A percentile compares a stretch with the other conserved stretches of the same genome.
Conservation (phyloP, 1,139 yeast genomes). For the Kluyveromyces sp. region DNA sequence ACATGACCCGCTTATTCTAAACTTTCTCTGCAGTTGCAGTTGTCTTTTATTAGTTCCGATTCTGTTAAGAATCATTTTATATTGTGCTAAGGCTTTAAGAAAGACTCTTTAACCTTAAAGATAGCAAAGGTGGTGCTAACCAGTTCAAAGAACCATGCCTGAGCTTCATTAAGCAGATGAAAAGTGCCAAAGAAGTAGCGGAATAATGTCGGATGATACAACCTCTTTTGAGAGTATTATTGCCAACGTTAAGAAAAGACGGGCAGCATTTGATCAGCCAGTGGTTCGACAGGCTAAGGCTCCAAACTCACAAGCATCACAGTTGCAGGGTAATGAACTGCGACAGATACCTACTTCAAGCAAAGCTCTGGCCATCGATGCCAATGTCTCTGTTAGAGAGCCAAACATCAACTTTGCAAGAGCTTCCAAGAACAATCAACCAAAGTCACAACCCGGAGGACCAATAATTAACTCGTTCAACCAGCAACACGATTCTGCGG, state of each 20-base stretch:
- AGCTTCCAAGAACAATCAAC: not conserved
- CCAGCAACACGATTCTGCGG: conserved; percentile 5
- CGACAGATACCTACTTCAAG: no score
- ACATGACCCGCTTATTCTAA: no score
- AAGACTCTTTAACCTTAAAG: no score
- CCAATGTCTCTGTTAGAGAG: not conserved
- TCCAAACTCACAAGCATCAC: not conserved
- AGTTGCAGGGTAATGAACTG: not conserved
- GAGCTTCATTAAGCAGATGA: no score
- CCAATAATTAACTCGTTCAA: conserved; percentile 10
- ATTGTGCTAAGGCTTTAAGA: no score
- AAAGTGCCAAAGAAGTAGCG: no score
- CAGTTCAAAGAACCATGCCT: no score
- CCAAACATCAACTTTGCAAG: not conserved
- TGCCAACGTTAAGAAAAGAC: conserved; percentile 52
- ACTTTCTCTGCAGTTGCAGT: no score
- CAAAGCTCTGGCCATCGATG: no score
- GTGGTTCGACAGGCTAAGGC: conserved; percentile 3
- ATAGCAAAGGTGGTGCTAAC: no score
- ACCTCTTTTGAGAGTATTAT: conserved; percentile 59
- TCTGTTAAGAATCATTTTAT: no score
- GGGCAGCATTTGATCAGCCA: conserved; percentile 20
- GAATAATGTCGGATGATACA: conserved; percentile 37
- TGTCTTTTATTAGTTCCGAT: no score
- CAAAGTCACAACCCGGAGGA: not conserved